Conservation (phyloP, 2,329 filamentous ascomycete genomes). For the Aspergillus tubingensis region DNA sequence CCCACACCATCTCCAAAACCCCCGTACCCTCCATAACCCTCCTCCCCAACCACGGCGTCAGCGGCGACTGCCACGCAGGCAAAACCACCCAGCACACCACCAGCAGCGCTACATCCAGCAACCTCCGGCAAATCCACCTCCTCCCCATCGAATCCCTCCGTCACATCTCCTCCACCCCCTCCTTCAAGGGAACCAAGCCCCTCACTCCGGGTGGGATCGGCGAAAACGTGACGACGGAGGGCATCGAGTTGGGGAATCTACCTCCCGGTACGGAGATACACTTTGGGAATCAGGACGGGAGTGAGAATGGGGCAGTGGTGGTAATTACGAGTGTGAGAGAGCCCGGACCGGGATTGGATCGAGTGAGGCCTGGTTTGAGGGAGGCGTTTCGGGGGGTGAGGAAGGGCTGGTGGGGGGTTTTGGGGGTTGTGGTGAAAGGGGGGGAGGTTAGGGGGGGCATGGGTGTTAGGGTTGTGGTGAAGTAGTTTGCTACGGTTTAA, state of each 20-base stretch:
- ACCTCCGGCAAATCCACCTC: constrained; percentile 19
- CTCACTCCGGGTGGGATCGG: constrained; percentile 7
- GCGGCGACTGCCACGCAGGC: constrained; percentile 17
- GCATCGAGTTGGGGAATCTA: constrained; percentile 11
- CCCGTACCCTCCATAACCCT: constrained; percentile 7
- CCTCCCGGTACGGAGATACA: constrained; percentile 8
- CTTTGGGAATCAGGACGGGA: background rate
- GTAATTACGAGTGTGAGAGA: constrained; percentile 13
- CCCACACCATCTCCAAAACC: constrained; percentile 14
- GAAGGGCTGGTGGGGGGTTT: constrained; percentile 17
- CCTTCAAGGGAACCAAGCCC: background rate
- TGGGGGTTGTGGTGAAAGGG: constrained; percentile 16
- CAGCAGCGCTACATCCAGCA: constrained; percentile 7
- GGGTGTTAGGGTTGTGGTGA: constrained; percentile 10
- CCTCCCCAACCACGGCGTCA: constrained; percentile 10
- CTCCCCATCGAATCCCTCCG: constrained; percentile 11
- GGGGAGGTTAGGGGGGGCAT: constrained; percentile 16
- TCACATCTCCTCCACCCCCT: background rate
- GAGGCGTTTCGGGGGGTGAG: constrained; percentile 13
- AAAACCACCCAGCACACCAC: constrained; percentile 15
- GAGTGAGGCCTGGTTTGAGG: constrained; percentile 9
- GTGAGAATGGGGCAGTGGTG: background rate
- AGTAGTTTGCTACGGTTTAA: too few relatives aligned
- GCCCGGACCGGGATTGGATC: constrained; percentile 12
- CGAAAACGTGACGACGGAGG: constrained; percentile 17